These are phyloP conservation scores for Suhomyces bolitotheri DNA, from an alignment of 1,139 yeast genomes.

Conservation along the genomic window DNA sequence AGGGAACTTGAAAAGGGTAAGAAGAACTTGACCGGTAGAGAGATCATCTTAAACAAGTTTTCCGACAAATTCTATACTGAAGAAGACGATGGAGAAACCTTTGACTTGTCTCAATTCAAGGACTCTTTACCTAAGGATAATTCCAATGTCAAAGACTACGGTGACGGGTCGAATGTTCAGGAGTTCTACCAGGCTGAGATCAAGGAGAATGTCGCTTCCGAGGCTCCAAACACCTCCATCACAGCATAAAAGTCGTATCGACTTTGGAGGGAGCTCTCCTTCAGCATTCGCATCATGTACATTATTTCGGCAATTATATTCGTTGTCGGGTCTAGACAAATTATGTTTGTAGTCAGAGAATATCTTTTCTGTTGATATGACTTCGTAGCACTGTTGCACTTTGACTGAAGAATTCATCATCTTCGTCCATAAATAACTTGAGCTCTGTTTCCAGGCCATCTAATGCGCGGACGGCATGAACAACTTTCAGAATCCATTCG, in stretches of 20 bases:
- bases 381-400: background rate
- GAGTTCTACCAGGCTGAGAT: conserved; percentile 24
- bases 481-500: conserved; percentile 48
- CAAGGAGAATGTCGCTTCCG: background rate
- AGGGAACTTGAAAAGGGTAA: conserved; percentile 45
- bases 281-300: conserved; percentile 7
- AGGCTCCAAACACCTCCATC: conserved; percentile 2
- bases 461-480: conserved; percentile 36
- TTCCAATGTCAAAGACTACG: conserved; percentile 54
- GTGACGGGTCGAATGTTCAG: conserved; percentile 44
- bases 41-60: conserved; percentile 73
- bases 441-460: conserved; percentile 41
- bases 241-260: conserved; percentile 4
- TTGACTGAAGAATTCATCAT: conserved; percentile 30
- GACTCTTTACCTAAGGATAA: conserved; percentile 44
- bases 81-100: conserved; percentile 55
- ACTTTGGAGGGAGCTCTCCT: conserved; percentile 1
- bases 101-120: conserved; percentile 70
- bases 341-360: too few relatives aligned
- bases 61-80: conserved; percentile 61
- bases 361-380: conserved; percentile 1
- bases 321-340: too few relatives aligned
- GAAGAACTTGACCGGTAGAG: conserved; percentile 72
- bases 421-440: conserved; percentile 41
- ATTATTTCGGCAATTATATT: conserved; percentile 2